phyloP scores from a whole-genome alignment of 305 asterid genomes.

The Fraxinus xanthoxyloides region DNA sequence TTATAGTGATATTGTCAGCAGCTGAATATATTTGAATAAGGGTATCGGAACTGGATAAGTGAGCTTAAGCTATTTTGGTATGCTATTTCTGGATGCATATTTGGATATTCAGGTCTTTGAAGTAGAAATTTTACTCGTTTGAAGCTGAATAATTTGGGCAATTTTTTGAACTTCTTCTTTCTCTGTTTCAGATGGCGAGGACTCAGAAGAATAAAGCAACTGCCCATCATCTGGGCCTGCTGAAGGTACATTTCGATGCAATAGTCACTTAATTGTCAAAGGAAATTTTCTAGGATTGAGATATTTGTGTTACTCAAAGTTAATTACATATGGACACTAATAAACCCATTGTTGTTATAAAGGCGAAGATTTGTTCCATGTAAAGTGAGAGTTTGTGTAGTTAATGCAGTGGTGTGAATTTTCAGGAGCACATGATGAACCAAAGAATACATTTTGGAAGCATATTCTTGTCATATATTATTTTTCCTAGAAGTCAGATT shows the following conservation, averaged over 20 bases:
- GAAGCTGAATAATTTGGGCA: constrained; percentile 1
- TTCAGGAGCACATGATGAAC: not conserved
- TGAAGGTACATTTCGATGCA: constrained; percentile 52
- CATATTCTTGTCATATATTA: not conserved
- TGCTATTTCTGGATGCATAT: not conserved
- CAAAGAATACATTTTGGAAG: not conserved
- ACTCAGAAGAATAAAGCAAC: constrained; percentile 98
- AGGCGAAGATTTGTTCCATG: not conserved
- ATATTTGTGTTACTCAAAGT: not conserved
- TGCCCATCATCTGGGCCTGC: constrained; percentile 90
- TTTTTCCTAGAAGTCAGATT: not conserved
- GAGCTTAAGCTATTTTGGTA: not conserved
- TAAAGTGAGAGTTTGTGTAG: not conserved
- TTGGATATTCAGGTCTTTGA: not conserved
- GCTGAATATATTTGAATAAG: not conserved
- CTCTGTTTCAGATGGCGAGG: constrained; percentile 79
- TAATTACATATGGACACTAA: not conserved
- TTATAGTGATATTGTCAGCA: not conserved
- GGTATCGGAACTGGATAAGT: not conserved
- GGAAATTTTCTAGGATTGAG: not conserved
- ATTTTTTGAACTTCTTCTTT: not conserved
- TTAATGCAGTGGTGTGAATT: not conserved
- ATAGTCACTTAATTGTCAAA: not conserved
- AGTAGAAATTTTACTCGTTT: not conserved
- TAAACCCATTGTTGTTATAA: not conserved